Base-by-base conservation (phyloP, 768 basidiomycete species). In the Termitomyces sp. region DNA sequence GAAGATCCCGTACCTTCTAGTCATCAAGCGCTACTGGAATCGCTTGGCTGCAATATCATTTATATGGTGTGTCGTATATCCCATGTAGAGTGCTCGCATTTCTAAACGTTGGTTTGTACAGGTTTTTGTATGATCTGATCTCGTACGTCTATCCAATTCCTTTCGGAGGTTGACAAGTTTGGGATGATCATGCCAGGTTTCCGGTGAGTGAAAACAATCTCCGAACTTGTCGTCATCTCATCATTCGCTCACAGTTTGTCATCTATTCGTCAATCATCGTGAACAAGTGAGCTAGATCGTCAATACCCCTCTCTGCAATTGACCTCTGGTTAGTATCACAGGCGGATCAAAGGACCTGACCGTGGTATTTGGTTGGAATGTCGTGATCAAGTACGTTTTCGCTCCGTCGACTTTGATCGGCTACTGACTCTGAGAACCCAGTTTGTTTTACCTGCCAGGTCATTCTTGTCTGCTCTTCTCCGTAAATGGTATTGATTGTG, bases 71-170 rank as follows among this genome's bases (percentile, higher is more conserved):
- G 75, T 75, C 4, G 16, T 8, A 36, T 26, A 15, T 20, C 41
- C 1, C 9, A 49, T 16, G 7, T 15, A 26, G 20, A 15, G 20
- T 3, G 0, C 34, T 34, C 10, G 15, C 7, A 15, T 48, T 20
- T 13, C 10, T 22, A 2, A 34, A 15, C 6, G 29, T 6, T 22
- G 9, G 20, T 39, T 41, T 12, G n/a, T 4, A 20, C 44, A 82
- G 79, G 80, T 90, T 91, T 69, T 75, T 92, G 34, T 92, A 91
- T 66, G 88, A 92, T 68, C 85, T 92, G 68, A 89, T 92, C 70
- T 77, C 77, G 81, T 87, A 72, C 53, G 80, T 79, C 18, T 8
- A 31, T 18, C 22, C 31, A 41, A 20, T 46, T 15, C 34, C 4
- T 31, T 36, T 5, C 18, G 52, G n/a, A 29, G 2, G 20, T 22